Conservation (phyloP, 2,329 filamentous ascomycete species). For the Amauroascus verrucosus region DNA sequence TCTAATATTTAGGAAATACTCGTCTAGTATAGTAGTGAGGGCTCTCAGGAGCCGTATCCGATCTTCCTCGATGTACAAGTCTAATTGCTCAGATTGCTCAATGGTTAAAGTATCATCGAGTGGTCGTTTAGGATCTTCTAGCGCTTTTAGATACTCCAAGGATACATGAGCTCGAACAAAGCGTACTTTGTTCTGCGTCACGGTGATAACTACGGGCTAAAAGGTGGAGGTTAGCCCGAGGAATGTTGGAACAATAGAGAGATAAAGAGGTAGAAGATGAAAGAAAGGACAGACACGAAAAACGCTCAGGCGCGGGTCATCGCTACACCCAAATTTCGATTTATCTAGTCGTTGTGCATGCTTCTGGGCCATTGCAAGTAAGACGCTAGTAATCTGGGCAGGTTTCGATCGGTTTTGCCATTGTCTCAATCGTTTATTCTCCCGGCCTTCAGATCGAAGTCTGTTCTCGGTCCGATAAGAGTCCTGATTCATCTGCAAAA, state of each 20-base stretch:
- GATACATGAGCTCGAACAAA: conserved; percentile 5
- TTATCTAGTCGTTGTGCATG: background rate
- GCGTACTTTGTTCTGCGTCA: background rate
- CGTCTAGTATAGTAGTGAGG: background rate
- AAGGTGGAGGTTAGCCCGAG: too few relatives aligned
- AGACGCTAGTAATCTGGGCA: conserved; percentile 2
- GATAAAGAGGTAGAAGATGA: too few relatives aligned
- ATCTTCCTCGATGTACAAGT: background rate
- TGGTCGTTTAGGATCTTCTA: background rate
- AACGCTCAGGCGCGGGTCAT: background rate
- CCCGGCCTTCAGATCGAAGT: background rate
- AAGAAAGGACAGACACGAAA: background rate
- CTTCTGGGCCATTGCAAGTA: conserved; percentile 11
- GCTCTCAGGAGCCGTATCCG: background rate
- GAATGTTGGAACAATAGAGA: too few relatives aligned
- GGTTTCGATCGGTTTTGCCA: background rate
- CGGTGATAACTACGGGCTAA: conserved; percentile 4
- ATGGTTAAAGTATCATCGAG: background rate
- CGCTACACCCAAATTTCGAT: background rate
- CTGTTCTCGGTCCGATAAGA: background rate
- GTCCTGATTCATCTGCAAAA: conserved; percentile 4
- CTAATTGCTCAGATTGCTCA: conserved; percentile 1
- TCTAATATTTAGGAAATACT: conserved; percentile 3
- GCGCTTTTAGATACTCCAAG: background rate
- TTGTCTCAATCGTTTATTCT: background rate